Conservation (phyloP, 257 asterid species). For the Nemophila menziesii region DNA sequence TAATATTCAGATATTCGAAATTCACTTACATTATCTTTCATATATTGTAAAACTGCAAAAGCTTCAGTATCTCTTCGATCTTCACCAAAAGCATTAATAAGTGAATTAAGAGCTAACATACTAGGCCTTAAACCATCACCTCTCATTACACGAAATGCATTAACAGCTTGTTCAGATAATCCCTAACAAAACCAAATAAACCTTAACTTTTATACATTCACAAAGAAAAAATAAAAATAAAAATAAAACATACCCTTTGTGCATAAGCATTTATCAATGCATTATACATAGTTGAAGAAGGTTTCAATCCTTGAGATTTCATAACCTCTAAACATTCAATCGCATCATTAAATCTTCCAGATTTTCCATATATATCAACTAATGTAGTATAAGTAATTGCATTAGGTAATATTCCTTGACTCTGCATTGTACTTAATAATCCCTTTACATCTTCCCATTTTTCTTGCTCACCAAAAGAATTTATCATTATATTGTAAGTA, state of each 20-base stretch:
- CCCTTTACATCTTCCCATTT: conserved; percentile 81
- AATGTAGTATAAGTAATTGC: conserved; percentile 90
- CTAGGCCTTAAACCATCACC: conserved; percentile 88
- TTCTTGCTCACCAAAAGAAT: conserved; percentile 71
- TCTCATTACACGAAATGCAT: conserved; percentile 80
- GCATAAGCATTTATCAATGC: conserved; percentile 97
- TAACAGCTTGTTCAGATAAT: conserved; percentile 84
- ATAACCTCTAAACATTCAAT: conserved; percentile 87
- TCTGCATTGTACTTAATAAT: conserved; percentile 58
- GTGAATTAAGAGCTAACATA: conserved; percentile 69
- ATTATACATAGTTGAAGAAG: conserved; percentile 87
- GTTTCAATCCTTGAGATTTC: conserved; percentile 80
- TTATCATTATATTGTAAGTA: conserved; percentile 80
- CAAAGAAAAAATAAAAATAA: neutral
- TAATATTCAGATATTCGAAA: neutral
- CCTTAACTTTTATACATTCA: neutral
- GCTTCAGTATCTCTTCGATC: conserved; percentile 87
- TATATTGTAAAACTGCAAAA: conserved; percentile 78
- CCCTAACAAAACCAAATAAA: conserved; percentile 40
- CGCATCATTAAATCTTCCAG: conserved; percentile 81
- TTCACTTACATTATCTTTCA: conserved; percentile 79
- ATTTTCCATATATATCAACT: conserved; percentile 70
- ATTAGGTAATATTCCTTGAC: conserved; percentile 73
- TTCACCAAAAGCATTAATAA: conserved; percentile 92
- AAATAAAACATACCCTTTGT: conserved; percentile 49